Conservation (phyloP, 2,329 filamentous ascomycete species). For the Diaporthe amygdali region DNA sequence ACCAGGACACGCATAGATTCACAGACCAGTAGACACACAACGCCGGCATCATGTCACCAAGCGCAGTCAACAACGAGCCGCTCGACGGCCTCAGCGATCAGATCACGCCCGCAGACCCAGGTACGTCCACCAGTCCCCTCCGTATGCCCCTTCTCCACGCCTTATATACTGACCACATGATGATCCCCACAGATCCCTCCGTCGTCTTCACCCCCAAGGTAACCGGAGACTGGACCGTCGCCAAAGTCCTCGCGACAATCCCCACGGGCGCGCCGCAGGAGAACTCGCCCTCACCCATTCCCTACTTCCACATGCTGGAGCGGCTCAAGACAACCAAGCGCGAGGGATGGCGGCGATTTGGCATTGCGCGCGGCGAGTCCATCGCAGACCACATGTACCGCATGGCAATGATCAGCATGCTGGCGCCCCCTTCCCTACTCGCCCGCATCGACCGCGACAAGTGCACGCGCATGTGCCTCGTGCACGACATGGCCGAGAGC, state of each 20-base stretch:
- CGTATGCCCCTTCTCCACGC: no score
- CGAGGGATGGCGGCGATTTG: slow-evolving; percentile 93
- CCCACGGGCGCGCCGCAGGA: slow-evolving; percentile 61
- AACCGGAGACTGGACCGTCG: slow-evolving; percentile 57
- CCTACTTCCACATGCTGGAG: slow-evolving; percentile 95
- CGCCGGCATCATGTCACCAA: slow-evolving; percentile 17
- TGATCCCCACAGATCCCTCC: slow-evolving; percentile 36
- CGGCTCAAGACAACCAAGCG: slow-evolving; percentile 95
- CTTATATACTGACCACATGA: background rate
- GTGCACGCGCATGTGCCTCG: slow-evolving; percentile 93
- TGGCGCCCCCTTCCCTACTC: slow-evolving; percentile 78
- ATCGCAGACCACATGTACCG: slow-evolving; percentile 99
- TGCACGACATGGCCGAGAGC: slow-evolving; percentile 97
- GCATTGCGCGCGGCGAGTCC: slow-evolving; percentile 79
- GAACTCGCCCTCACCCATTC: slow-evolving; percentile 74
- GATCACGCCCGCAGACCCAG: slow-evolving; percentile 20
- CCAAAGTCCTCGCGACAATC: slow-evolving; percentile 70
- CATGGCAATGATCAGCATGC: slow-evolving; percentile 96
- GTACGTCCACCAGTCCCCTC: background rate
- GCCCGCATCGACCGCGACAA: slow-evolving; percentile 75
- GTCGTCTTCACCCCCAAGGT: slow-evolving; percentile 44
- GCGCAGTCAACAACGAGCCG: slow-evolving; percentile 13
- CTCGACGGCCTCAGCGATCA: background rate
- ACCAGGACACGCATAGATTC: background rate
- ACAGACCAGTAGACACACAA: no score